These are phyloP conservation scores for Bertia moriformis DNA, from an alignment of 2,329 filamentous ascomycete species.

Conservation along the genomic window DNA sequence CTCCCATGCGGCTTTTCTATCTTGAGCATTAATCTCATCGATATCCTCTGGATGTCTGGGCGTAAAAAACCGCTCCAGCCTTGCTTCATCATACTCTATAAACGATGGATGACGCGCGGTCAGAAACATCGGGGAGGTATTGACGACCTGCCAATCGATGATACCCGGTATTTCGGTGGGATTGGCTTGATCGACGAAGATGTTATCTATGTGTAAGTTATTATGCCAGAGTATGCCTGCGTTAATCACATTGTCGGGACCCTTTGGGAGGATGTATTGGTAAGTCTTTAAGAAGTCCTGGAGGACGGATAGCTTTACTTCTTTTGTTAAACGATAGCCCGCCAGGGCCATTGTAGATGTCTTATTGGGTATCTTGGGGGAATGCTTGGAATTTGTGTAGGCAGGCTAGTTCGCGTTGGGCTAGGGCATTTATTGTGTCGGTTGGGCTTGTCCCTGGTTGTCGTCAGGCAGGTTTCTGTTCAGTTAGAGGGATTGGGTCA, in stretches of 20 bases:
- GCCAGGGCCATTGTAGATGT: neutral
- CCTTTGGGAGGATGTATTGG: conserved; percentile 7
- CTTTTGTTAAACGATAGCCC: neutral
- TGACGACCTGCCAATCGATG: conserved; percentile 17
- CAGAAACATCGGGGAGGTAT: too few relatives aligned
- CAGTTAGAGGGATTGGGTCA: too few relatives aligned
- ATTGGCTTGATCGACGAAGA: conserved; percentile 15
- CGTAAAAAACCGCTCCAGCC: too few relatives aligned
- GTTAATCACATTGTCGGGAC: conserved; percentile 8
- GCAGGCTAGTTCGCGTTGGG: conserved; percentile 13
- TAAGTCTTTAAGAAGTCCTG: neutral
- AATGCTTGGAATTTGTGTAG: conserved; percentile 11
- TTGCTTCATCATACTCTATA: too few relatives aligned
- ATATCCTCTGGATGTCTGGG: too few relatives aligned
- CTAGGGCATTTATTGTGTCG: too few relatives aligned
- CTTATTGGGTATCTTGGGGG: conserved; percentile 8
- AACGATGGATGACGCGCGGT: too few relatives aligned
- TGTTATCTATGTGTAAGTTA: conserved; percentile 5
- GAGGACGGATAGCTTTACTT: neutral
- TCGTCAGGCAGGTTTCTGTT: too few relatives aligned
- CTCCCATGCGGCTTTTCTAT: too few relatives aligned
- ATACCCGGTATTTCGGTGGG: conserved; percentile 11
- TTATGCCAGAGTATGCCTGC: conserved; percentile 4
- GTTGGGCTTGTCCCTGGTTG: too few relatives aligned
- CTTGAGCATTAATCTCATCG: too few relatives aligned